phyloP scores from a whole-genome alignment of 129 eudicot genomes.

The Mikania micrantha region DNA sequence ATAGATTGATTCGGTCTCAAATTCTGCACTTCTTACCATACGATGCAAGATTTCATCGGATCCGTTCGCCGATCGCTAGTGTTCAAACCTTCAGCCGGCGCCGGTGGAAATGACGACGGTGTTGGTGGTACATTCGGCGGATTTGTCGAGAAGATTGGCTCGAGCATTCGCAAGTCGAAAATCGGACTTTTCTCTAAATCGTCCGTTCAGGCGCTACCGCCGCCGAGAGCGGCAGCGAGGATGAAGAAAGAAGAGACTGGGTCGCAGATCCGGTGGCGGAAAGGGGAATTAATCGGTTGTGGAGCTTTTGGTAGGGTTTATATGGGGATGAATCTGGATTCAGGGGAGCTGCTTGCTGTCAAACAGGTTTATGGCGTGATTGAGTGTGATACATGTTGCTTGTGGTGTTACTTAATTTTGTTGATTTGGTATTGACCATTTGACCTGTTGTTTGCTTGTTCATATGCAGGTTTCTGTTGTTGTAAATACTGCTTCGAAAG shows the following conservation, averaged over 20 bases:
- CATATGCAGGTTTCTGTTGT: slow-evolving; percentile 75
- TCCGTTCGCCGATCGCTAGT: slow-evolving; percentile 93
- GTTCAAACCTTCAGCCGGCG: slow-evolving; percentile 55
- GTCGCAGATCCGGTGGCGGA: slow-evolving; percentile 88
- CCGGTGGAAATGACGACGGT: slow-evolving; percentile 26
- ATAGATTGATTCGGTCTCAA: slow-evolving; percentile 1
- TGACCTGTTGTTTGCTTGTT: background rate
- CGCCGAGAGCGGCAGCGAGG: slow-evolving; percentile 26
- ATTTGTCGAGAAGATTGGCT: slow-evolving; percentile 78
- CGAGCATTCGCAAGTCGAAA: slow-evolving; percentile 75
- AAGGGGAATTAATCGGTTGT: slow-evolving; percentile 87
- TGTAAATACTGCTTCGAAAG: slow-evolving; percentile 61
- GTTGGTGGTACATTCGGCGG: slow-evolving; percentile 52
- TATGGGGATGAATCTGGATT: slow-evolving; percentile 98
- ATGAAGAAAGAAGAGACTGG: slow-evolving; percentile 37
- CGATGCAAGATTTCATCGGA: slow-evolving; percentile 86
- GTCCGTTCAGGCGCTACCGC: slow-evolving; percentile 51
- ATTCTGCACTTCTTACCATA: background rate
- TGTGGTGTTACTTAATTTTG: background rate
- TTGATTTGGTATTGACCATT: slow-evolving; percentile 11
- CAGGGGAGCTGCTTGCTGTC: slow-evolving; percentile 92
- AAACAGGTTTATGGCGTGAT: slow-evolving; percentile 52
- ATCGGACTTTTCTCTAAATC: slow-evolving; percentile 61
- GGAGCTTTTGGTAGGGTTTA: slow-evolving; percentile 98
- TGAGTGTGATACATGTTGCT: background rate